Conservation (phyloP, 2,329 filamentous ascomycete genomes). For the Aspergillus clavatus region DNA sequence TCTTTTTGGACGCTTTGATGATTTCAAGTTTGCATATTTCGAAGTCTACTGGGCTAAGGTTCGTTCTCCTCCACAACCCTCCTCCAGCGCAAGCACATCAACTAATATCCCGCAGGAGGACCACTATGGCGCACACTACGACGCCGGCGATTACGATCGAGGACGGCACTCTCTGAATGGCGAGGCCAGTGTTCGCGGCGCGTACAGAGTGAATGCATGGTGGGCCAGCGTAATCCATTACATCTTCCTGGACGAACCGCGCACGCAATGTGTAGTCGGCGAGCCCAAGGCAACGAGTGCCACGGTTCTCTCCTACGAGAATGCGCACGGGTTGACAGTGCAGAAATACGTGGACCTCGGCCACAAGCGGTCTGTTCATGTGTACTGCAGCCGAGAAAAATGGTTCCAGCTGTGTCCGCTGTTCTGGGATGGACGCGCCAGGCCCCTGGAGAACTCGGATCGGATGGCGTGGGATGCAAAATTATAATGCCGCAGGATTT, state of each 20-base stretch:
- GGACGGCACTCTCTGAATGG: conserved; percentile 59
- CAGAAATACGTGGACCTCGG: conserved; percentile 69
- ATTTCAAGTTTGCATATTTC: conserved; percentile 69
- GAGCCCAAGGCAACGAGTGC: conserved; percentile 69
- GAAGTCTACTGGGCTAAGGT: conserved; percentile 75
- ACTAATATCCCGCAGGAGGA: conserved; percentile 45
- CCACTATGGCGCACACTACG: conserved; percentile 55
- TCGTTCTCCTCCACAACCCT: conserved; percentile 13
- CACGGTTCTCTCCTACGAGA: conserved; percentile 68
- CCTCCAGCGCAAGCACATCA: background rate
- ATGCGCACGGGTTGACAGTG: conserved; percentile 66
- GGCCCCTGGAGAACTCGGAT: conserved; percentile 43
- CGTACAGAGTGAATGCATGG: conserved; percentile 55
- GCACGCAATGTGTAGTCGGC: conserved; percentile 50
- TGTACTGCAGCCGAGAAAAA: conserved; percentile 60
- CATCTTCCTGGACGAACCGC: conserved; percentile 55
- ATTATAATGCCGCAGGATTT: too few species aligned
- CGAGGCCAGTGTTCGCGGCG: conserved; percentile 51
- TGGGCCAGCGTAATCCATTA: conserved; percentile 56
- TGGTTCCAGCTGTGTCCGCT: conserved; percentile 60
- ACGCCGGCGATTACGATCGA: conserved; percentile 52
- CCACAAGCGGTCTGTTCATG: conserved; percentile 65
- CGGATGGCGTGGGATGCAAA: conserved; percentile 46
- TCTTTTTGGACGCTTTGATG: conserved; percentile 62
- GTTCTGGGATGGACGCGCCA: conserved; percentile 46